A percentile compares a stretch with the other conserved stretches of the same genome.
Evolutionary conservation across 2,329 filamentous ascomycete genomes (phyloP).

Genomic region (Aspergillus jensenii): DNA sequence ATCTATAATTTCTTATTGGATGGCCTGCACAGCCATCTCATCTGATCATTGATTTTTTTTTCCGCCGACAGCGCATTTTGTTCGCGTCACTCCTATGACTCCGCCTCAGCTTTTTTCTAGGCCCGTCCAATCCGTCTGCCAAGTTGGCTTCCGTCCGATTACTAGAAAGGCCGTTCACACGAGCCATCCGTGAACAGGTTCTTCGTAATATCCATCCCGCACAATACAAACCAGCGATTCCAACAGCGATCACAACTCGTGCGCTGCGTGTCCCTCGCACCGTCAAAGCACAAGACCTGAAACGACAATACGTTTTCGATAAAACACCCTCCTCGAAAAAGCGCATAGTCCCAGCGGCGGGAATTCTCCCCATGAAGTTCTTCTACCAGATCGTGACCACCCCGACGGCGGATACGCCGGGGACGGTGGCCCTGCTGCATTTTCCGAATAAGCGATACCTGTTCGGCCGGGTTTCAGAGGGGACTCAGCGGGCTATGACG

Average conservation of each 20-base stretch:
- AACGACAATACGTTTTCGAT: neutral
- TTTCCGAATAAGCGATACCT: conserved; percentile 82
- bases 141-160: conserved; percentile 38
- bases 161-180: conserved; percentile 30
- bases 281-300: neutral
- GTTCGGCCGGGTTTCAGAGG: conserved; percentile 80
- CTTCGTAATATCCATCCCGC: conserved; percentile 1
- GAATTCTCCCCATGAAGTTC: conserved; percentile 62
- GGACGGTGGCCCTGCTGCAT: conserved; percentile 73
- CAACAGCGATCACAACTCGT: no score
- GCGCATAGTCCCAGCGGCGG: neutral
- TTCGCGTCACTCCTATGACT: conserved; percentile 1
- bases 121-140: conserved; percentile 16
- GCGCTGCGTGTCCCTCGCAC: no score
- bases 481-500: conserved; percentile 73
- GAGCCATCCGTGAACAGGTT: conserved; percentile 26
- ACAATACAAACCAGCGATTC: no score
- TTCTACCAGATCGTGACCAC: conserved; percentile 74
- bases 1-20: neutral
- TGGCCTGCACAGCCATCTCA: neutral
- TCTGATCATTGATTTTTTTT: neutral
- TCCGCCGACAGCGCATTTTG: neutral
- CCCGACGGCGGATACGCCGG: conserved; percentile 84
- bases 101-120: neutral
- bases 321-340: neutral